phyloP scores from a whole-genome alignment of 768 basidiomycete genomes.

The Mycena crocata region DNA sequence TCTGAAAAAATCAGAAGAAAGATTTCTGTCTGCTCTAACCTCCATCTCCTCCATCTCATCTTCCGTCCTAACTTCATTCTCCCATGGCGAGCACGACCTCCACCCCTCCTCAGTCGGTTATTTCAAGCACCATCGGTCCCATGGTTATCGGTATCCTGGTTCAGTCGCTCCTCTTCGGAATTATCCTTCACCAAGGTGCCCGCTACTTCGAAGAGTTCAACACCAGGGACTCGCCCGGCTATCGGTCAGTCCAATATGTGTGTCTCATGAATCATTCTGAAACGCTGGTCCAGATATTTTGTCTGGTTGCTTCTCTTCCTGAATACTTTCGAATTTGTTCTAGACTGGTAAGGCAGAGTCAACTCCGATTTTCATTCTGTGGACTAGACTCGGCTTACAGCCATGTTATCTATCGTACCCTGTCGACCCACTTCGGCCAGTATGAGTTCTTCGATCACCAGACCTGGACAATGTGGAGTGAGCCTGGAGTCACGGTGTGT shows the following conservation, averaged over 20 bases:
- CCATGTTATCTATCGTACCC: not conserved
- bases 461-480: constrained; percentile 26
- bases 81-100: not conserved
- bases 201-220: not conserved
- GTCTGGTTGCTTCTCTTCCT: not conserved
- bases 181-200: not conserved
- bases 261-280: not conserved
- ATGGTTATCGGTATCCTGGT: not conserved
- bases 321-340: not conserved
- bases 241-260: not conserved
- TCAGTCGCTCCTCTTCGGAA: not conserved
- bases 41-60: not conserved
- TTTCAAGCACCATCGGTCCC: constrained; percentile 1
- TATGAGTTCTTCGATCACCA: constrained; percentile 13
- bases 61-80: not conserved
- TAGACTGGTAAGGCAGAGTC: not conserved
- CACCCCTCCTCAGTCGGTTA: not conserved
- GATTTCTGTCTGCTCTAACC: not conserved
- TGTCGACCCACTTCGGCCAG: constrained; percentile 7
- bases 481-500: constrained; percentile 19
- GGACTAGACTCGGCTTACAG: not conserved
- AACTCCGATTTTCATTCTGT: not conserved
- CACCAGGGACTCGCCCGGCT: not conserved
- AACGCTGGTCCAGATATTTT: not conserved
- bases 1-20: too few relatives aligned